A percentile compares a stretch with the other conserved stretches of the same genome.
Conservation (phyloP, 805 yeast species). For the Candida chauliodis region DNA sequence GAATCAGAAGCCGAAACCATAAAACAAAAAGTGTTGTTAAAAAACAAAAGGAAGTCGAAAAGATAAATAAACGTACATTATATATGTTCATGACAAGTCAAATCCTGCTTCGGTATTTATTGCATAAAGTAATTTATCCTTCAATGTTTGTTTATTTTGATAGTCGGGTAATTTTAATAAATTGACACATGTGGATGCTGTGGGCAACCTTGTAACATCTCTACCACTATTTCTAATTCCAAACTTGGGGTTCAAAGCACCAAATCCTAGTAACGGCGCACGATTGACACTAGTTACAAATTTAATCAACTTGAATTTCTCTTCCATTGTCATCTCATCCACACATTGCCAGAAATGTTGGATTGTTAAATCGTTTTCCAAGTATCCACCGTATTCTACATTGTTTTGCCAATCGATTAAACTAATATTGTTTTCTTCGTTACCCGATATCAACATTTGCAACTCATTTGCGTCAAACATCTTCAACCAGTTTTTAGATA, state of each 20-base stretch:
- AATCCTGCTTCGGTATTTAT: constrained; percentile 84
- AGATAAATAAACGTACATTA: constrained; percentile 2
- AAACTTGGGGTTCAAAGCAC: constrained; percentile 67
- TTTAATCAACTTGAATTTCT: constrained; percentile 64
- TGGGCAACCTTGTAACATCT: constrained; percentile 64
- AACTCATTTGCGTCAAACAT: constrained; percentile 84
- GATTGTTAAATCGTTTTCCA: constrained; percentile 55
- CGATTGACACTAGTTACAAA: constrained; percentile 91
- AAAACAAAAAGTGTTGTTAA: constrained; percentile 57
- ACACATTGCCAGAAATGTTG: constrained; percentile 71
- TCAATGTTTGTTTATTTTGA: constrained; percentile 51
- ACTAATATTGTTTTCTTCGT: constrained; percentile 73
- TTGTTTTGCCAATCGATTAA: constrained; percentile 63
- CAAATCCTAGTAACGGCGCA: constrained; percentile 88
- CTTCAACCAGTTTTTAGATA: constrained; percentile 70
- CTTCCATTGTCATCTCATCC: constrained; percentile 60
- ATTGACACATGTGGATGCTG: constrained; percentile 92
- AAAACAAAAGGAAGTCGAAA: constrained; percentile 51
- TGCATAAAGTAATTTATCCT: constrained; percentile 67
- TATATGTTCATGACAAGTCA: constrained; percentile 56
- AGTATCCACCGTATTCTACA: constrained; percentile 65
- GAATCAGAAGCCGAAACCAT: constrained; percentile 44
- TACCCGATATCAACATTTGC: constrained; percentile 76
- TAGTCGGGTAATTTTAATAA: constrained; percentile 84
- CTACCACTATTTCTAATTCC: constrained; percentile 72